These are phyloP conservation scores for Cyclotella choctawhatcheeana DNA, from an alignment of 108 stramenopile genomes.

Conservation along the genomic window DNA sequence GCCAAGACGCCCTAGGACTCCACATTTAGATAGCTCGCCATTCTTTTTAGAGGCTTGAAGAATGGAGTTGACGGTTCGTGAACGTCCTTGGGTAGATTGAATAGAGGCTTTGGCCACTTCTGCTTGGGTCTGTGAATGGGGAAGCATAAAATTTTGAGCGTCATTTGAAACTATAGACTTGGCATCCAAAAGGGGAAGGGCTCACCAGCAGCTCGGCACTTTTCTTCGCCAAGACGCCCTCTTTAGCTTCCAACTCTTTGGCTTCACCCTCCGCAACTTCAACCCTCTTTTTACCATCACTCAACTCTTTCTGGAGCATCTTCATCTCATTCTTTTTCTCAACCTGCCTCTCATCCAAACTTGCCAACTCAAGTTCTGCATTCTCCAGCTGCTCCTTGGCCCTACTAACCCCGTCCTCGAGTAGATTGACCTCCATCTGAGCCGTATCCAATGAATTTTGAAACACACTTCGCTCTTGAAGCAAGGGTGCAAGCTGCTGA, in stretches of 20 bases:
- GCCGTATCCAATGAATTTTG: conserved; percentile 84
- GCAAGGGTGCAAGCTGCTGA: conserved; percentile 80
- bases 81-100: conserved; percentile 62
- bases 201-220: conserved; percentile 66
- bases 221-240: conserved; percentile 58
- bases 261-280: conserved; percentile 63
- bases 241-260: conserved; percentile 50
- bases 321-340: conserved; percentile 58
- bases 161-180: no score
- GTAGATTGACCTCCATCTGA: conserved; percentile 79
- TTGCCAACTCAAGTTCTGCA: conserved; percentile 79
- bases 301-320: conserved; percentile 52
- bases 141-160: no score
- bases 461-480: conserved; percentile 78
- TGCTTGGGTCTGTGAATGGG: conserved; percentile 65
- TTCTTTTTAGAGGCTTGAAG: conserved; percentile 83
- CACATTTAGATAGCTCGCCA: conserved; percentile 83
- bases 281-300: conserved; percentile 55
- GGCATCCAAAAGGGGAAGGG: no score
- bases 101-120: conserved; percentile 82
- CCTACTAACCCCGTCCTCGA: conserved; percentile 77
- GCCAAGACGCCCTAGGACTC: conserved; percentile 95
- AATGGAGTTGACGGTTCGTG: conserved; percentile 78
- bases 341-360: conserved; percentile 63
- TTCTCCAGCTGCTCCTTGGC: conserved; percentile 74